These are phyloP conservation scores for Mucor saturninus DNA, from an alignment of 371 early-diverging fungal genomes.

Conservation along the genomic window DNA sequence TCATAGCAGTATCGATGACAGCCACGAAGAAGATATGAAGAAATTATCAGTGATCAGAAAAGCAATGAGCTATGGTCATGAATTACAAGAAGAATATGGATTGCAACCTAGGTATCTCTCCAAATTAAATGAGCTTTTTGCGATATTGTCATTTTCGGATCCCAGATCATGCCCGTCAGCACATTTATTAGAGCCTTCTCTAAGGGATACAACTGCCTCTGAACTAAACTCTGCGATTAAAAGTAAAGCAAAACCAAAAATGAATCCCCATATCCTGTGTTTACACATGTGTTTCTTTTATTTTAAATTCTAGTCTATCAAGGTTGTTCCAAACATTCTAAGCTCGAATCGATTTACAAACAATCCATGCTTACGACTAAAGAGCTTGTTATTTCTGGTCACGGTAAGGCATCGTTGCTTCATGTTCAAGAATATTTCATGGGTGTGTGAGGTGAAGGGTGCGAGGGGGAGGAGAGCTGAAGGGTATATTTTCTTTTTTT, in stretches of 20 bases:
- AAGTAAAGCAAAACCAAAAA: constrained; percentile 32
- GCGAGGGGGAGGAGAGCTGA: not conserved
- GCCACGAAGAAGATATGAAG: constrained; percentile 24
- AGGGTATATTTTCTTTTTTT: constrained; percentile 11
- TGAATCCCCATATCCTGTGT: not conserved
- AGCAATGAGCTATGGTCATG: constrained; percentile 73
- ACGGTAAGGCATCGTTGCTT: constrained; percentile 41
- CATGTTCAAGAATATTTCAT: constrained; percentile 19
- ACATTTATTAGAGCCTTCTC: constrained; percentile 53
- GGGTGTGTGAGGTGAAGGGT: not conserved
- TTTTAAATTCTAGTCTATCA: constrained; percentile 28
- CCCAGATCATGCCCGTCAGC: constrained; percentile 52
- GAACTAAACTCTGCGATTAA: constrained; percentile 76
- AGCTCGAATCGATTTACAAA: constrained; percentile 43
- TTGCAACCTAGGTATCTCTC: constrained; percentile 30
- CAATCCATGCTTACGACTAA: constrained; percentile 38
- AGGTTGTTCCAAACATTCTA: constrained; percentile 32
- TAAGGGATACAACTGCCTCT: constrained; percentile 67
- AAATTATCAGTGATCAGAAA: constrained; percentile 35
- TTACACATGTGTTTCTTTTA: not conserved
- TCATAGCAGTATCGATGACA: constrained; percentile 1
- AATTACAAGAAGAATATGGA: constrained; percentile 67
- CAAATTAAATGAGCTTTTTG: constrained; percentile 49
- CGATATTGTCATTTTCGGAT: constrained; percentile 76
- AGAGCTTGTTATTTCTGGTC: constrained; percentile 39